A percentile compares a stretch with the other conserved stretches of the same genome.
phyloP scores from a whole-genome alignment of 768 basidiomycete species.

The Ramaria rubella region DNA sequence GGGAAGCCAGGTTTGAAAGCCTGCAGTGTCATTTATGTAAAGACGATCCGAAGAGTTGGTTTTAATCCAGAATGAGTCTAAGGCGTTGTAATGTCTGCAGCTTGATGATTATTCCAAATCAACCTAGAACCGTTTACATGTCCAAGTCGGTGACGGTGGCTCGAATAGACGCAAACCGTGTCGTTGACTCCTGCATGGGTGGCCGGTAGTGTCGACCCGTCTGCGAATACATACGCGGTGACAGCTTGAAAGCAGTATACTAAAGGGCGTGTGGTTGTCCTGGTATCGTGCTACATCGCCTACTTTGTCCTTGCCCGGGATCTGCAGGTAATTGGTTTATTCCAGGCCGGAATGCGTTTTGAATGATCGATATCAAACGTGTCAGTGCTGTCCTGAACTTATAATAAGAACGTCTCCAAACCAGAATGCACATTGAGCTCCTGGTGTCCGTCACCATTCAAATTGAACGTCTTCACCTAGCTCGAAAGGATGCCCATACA shows the following conservation, averaged over 20 bases:
- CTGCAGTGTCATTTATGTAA: background rate
- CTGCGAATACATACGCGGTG: background rate
- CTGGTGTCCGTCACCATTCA: no score
- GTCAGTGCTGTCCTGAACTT: no score
- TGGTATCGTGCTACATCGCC: background rate
- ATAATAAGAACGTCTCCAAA: no score
- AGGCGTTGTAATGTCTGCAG: background rate
- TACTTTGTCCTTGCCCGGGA: background rate
- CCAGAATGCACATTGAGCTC: no score
- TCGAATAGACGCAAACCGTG: no score
- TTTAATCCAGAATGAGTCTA: background rate
- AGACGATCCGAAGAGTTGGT: background rate
- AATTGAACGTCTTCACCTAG: no score
- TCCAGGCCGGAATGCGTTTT: background rate
- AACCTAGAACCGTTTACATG: background rate
- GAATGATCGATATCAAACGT: background rate
- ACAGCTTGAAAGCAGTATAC: background rate
- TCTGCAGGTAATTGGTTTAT: background rate
- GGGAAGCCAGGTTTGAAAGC: background rate
- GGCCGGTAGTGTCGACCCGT: background rate
- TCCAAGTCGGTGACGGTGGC: no score
- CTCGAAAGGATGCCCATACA: no score
- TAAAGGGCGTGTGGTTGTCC: background rate
- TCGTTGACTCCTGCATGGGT: background rate
- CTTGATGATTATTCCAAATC: background rate